These are phyloP conservation scores for Sisymbrium altissimum DNA, from an alignment of 345 rosid genomes.

Conservation along the genomic window DNA sequence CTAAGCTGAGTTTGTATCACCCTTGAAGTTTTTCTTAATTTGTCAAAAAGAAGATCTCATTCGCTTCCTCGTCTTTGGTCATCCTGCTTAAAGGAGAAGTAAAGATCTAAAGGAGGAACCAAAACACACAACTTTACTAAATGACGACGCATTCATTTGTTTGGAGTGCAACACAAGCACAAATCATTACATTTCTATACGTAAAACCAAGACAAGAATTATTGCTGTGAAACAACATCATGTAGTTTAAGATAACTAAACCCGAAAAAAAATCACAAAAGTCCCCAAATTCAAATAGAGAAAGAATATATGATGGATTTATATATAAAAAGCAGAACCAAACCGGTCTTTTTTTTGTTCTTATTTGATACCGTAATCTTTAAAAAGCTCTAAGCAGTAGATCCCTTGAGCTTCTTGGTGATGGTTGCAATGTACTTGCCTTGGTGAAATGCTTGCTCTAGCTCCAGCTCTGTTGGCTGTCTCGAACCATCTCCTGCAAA, in stretches of 20 bases:
- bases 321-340: conserved; percentile 10
- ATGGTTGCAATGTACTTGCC: conserved; percentile 86
- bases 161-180: conserved; percentile 26
- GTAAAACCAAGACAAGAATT: conserved; percentile 29
- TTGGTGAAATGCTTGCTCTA: conserved; percentile 92
- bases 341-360: not conserved
- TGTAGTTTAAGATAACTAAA: conserved; percentile 21
- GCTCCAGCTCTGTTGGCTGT: conserved; percentile 77
- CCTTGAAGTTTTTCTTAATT: not conserved
- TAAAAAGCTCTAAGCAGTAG: conserved; percentile 28
- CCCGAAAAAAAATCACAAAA: conserved; percentile 20
- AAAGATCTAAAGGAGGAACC: not conserved
- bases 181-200: conserved; percentile 28
- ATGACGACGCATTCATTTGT: conserved; percentile 1
- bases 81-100: too few relatives aligned
- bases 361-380: not conserved
- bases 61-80: not conserved
- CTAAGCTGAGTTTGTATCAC: not conserved
- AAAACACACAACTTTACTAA: not conserved
- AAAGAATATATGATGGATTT: conserved; percentile 16
- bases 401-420: conserved; percentile 83
- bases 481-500: conserved; percentile 89
- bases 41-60: not conserved
- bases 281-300: conserved; percentile 12
- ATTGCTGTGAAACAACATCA: conserved; percentile 21